Base-by-base conservation (phyloP, 257 asterid genomes). In the Nicotiana tabacum region DNA sequence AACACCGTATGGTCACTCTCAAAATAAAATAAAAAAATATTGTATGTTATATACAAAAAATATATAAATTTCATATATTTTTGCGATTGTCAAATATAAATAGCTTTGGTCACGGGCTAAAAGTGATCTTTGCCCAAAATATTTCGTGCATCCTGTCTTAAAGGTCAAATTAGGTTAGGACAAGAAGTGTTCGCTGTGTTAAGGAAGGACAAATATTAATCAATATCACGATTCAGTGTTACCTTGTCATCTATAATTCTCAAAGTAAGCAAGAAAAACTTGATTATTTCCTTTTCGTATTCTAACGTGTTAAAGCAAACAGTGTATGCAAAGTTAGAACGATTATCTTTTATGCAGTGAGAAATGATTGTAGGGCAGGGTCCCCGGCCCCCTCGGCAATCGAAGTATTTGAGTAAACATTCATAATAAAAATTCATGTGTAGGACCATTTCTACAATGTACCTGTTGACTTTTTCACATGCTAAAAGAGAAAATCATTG, bases 401-500 rank as follows among this genome's bases (percentile, higher is more conserved):
- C 27, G 80, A 9, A 74, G 80, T 74, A 13, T 29, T 74, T 27
- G 29, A 74, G 80, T 74, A 74, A 72, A 74, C 61, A 74, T 27
- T 48, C 35, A 51, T 48, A 74, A 48, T 51, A 51, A 15, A 74
- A 74, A 74, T 51, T 74, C 80, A 74, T 13, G 27, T 51, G 80
- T 74, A 27, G 80, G 80, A 74, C 80, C 80, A 74, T 21, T 51
- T 74, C 62, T 74, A 51, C 16, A 51, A 48, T 51, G 80, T 15
- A 27, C 64, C 64, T 48, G 3, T 74, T 74, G 80, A 74, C 62
- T 74, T 51, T 7, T 48, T 48, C 80, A 74, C 46, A 74, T 51
- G 80, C 80, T 74, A 74, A 74, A 74, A 74, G 80, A 48, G 80
- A 51, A 51, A 74, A 74, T 74, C 62, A 74, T 74, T 7, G 80